These are phyloP conservation scores for Monosporozyma yasuniensis DNA, from an alignment of 805 yeast species.

Conservation along the genomic window DNA sequence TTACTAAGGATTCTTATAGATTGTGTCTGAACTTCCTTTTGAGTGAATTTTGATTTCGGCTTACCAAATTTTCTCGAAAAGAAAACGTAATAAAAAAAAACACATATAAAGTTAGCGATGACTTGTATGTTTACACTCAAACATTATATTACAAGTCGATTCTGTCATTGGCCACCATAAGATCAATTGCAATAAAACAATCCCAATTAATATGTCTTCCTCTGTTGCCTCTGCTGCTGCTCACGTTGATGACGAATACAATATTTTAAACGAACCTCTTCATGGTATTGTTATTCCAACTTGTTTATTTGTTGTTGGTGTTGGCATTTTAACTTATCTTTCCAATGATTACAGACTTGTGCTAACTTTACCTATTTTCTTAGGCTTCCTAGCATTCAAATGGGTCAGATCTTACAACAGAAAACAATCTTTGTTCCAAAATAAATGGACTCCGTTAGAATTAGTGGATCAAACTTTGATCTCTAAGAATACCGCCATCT, in stretches of 20 bases:
- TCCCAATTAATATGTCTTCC: neutral
- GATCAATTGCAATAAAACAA: neutral
- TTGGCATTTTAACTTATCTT: constrained; percentile 42
- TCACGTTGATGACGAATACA: neutral
- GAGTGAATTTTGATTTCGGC: neutral
- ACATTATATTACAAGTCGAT: neutral
- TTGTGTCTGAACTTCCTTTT: neutral
- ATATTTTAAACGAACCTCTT: constrained; percentile 52
- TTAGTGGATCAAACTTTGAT: constrained; percentile 65
- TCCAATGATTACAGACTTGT: constrained; percentile 26
- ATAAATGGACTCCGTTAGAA: constrained; percentile 58
- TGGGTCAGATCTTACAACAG: constrained; percentile 31
- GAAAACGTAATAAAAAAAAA: neutral
- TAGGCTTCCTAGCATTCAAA: constrained; percentile 33
- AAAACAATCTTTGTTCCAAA: constrained; percentile 38
- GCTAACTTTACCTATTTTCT: constrained; percentile 30
- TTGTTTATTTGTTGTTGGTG: constrained; percentile 51
- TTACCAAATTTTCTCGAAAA: neutral
- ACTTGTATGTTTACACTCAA: neutral
- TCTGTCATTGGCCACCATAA: neutral
- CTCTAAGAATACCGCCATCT: constrained; percentile 61
- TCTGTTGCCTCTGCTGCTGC: neutral
- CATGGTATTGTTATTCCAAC: constrained; percentile 72
- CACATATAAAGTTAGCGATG: no score
- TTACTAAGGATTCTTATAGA: neutral